These are phyloP conservation scores for Mitragyna speciosa DNA, from an alignment of 257 asterid species.

Conservation along the genomic window DNA sequence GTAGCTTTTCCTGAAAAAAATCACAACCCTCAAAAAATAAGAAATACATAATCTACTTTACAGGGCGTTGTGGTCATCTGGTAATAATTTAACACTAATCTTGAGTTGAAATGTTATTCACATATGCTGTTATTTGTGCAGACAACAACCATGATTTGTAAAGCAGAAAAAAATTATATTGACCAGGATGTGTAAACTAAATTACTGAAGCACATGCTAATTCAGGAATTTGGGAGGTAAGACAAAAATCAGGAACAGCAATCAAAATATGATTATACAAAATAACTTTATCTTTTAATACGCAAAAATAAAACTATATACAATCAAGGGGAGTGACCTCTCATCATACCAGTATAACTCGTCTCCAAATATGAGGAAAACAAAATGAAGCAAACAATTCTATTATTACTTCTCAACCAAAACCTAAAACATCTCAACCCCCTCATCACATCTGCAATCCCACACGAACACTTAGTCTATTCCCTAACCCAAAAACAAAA, in stretches of 20 bases:
- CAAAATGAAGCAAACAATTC: too few species aligned
- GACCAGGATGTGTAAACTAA: neutral
- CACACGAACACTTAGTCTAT: neutral
- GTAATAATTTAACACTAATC: neutral
- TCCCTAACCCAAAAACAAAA: neutral
- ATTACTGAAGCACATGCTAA: too few species aligned
- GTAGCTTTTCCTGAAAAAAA: constrained; percentile 74
- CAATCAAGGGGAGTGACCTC: too few species aligned
- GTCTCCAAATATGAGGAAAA: too few species aligned
- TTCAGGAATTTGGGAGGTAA: too few species aligned
- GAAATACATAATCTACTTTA: neutral
- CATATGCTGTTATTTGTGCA: neutral
- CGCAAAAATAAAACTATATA: too few species aligned
- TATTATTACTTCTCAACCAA: too few species aligned
- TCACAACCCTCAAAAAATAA: constrained; percentile 3
- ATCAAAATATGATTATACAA: neutral
- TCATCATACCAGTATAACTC: too few species aligned
- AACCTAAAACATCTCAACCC: neutral
- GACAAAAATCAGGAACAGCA: too few species aligned
- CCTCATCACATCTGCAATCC: neutral
- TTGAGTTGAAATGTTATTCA: neutral
- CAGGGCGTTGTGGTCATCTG: neutral
- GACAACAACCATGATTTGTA: neutral
- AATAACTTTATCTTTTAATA: too few species aligned
- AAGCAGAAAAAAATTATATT: neutral